Evolutionary conservation across 495 filamentous ascomycete genomes (phyloP), one percentile per base, ranked within the genome.

Genomic region (Usnea hakonensis): DNA sequence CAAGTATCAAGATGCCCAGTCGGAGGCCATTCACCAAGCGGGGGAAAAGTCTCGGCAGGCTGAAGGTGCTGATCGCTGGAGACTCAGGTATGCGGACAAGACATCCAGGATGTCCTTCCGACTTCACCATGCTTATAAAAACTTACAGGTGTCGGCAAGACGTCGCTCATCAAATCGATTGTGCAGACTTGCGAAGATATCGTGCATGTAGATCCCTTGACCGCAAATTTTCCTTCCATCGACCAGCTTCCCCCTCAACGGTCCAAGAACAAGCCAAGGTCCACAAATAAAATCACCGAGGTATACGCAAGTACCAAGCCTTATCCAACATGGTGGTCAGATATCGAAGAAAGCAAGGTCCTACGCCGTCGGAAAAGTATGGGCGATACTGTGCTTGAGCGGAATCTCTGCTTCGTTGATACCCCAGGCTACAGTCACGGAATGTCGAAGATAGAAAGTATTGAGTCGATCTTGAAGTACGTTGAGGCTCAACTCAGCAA

Each of bases 101-200:
- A 23, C 54, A 11, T 26, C 14, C 41, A 21, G 43, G 33, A n/a
- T 11, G n/a, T 1, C 19, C n/a, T 55, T 30, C 11, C 26, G 35
- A 28, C 21, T 14, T 26, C 40, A 35, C 38, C 9, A 48, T 58
- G 19, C 28, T 64, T 36, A 69, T 70, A 41, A 53, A 43, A 14
- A 58, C 35, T 21, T 43, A n/a, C 54, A 85, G 83, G 78, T 59
- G 69, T 81, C 55, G 93, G 93, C 13, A 97, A 97, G 78, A 93
- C 93, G 19, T 91, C 90, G 30, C 77, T 97, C 57, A 90, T 97
- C 65, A 92, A 91, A 71, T 90, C 90, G 0, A 92, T 99, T 58
- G 90, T 96, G 16, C 94, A 97, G 70, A 82, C 77, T n/a, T 96
- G 93, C 70, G 89, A 96, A 69, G 90, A 97, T 71, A 95, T 99